Conservation (phyloP, 129 eudicot genomes). For the Artemisia argyi region DNA sequence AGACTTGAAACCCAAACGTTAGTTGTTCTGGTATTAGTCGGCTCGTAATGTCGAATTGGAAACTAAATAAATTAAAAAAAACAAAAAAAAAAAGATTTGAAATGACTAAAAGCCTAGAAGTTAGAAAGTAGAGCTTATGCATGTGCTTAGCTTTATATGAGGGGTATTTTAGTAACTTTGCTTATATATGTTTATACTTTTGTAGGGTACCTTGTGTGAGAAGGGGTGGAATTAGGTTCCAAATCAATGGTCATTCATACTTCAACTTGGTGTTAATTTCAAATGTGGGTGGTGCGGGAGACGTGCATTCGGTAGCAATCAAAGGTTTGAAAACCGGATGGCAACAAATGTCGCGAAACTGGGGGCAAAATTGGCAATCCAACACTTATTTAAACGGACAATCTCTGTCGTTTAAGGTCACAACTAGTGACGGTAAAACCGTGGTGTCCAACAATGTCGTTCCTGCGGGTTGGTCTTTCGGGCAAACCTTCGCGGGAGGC, state of each 20-base stretch:
- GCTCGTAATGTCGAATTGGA: too few species aligned
- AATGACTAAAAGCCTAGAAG: too few species aligned
- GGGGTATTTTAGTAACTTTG: conserved; percentile 1
- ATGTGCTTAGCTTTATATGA: too few species aligned
- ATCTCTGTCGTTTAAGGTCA: conserved; percentile 54
- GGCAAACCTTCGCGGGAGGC: conserved; percentile 54
- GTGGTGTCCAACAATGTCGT: conserved; percentile 51
- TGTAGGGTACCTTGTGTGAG: conserved; percentile 55
- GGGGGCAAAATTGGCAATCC: conserved; percentile 78
- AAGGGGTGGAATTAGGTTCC: conserved; percentile 65
- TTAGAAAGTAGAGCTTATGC: too few species aligned
- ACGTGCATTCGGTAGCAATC: conserved; percentile 51
- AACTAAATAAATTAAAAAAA: too few species aligned
- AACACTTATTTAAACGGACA: conserved; percentile 55
- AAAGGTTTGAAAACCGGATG: conserved; percentile 56
- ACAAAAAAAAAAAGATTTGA: too few species aligned
- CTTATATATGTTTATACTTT: background rate
- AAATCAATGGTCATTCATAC: conserved; percentile 64
- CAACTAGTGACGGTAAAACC: conserved; percentile 57
- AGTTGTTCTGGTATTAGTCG: too few species aligned
- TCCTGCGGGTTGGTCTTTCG: conserved; percentile 57
- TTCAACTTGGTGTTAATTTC: conserved; percentile 52
- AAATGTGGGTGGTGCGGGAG: conserved; percentile 60
- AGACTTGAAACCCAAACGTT: too few species aligned
- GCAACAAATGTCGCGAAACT: conserved; percentile 66